A percentile compares a stretch with the other conserved stretches of the same genome.
These are phyloP conservation scores for Aspergillus conjunctus DNA, from an alignment of 495 filamentous ascomycete species.

Conservation along the genomic window DNA sequence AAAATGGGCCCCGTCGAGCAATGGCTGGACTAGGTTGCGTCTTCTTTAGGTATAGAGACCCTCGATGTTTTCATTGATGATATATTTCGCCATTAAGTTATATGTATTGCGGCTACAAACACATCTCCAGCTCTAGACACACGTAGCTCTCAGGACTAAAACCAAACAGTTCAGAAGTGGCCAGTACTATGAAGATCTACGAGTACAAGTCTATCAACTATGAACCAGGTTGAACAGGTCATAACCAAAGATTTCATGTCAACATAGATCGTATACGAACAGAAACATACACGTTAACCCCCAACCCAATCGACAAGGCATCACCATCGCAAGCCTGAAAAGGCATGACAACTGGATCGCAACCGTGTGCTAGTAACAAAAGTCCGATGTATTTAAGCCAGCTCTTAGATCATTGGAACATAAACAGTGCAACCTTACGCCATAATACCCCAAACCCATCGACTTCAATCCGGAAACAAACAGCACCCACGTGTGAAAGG, in stretches of 20 bases:
- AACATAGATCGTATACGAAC: slow-evolving; percentile 32
- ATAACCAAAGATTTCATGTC: slow-evolving; percentile 30
- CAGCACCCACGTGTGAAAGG: slow-evolving; percentile 14
- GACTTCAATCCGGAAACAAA: slow-evolving; percentile 24
- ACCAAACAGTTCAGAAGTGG: not conserved
- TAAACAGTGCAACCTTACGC: slow-evolving; percentile 25
- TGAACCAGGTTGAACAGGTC: slow-evolving; percentile 7
- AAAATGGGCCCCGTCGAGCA: slow-evolving; percentile 15
- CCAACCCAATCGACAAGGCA: slow-evolving; percentile 11
- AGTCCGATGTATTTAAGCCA: slow-evolving; percentile 20
- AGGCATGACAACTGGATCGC: not conserved
- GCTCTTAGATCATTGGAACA: slow-evolving; percentile 22
- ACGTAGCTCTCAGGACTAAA: not conserved
- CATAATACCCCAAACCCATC: slow-evolving; percentile 18
- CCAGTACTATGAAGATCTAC: not conserved
- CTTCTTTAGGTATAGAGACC: slow-evolving; percentile 30
- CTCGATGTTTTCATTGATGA: slow-evolving; percentile 21
- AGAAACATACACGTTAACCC: slow-evolving; percentile 18
- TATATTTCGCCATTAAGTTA: not conserved
- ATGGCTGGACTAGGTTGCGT: slow-evolving; percentile 31
- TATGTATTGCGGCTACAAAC: not conserved
- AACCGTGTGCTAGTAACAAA: slow-evolving; percentile 15
- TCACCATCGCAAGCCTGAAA: slow-evolving; percentile 1
- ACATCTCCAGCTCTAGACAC: not conserved
- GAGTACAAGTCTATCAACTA: not conserved